phyloP scores from a whole-genome alignment of 1,139 yeast species.

The Blastobotrys buckinghamii region DNA sequence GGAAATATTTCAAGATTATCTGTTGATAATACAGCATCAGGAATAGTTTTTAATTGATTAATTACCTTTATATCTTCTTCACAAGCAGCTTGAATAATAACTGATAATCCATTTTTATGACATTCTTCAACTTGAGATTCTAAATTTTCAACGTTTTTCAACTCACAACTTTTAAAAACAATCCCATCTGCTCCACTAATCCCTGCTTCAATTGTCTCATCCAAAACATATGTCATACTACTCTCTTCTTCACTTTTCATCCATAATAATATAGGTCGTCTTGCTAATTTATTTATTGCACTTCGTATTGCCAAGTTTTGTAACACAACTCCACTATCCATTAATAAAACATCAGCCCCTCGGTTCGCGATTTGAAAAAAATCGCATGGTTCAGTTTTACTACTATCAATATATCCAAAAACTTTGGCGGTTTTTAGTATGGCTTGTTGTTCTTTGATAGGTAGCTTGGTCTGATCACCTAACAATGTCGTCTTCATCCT shows the following conservation, averaged over 20 bases:
- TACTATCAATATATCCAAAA: constrained; percentile 20
- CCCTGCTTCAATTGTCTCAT: constrained; percentile 25
- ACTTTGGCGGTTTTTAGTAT: constrained; percentile 18
- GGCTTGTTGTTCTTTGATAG: constrained; percentile 18
- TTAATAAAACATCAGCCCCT: constrained; percentile 21
- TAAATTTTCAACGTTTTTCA: constrained; percentile 9
- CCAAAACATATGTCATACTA: constrained; percentile 19
- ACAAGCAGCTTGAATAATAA: constrained; percentile 9
- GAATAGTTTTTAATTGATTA: constrained; percentile 2
- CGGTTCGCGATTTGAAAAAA: constrained; percentile 18
- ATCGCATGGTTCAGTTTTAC: constrained; percentile 26
- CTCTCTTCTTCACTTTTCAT: constrained; percentile 15
- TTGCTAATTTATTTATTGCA: constrained; percentile 20
- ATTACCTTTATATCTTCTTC: constrained; percentile 9
- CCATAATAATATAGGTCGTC: constrained; percentile 24
- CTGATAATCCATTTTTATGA: constrained; percentile 13
- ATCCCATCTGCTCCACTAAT: constrained; percentile 26
- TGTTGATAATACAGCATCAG: constrained; percentile 12
- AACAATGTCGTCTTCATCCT: constrained; percentile 8
- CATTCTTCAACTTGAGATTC: constrained; percentile 7
- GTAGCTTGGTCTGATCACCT: constrained; percentile 14
- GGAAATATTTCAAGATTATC: background rate
- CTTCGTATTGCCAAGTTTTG: constrained; percentile 24
- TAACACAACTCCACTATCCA: constrained; percentile 21
- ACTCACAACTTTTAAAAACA: constrained; percentile 16